phyloP scores from a whole-genome alignment of 1,139 yeast species.

The Debaryomyces robertsiae region DNA sequence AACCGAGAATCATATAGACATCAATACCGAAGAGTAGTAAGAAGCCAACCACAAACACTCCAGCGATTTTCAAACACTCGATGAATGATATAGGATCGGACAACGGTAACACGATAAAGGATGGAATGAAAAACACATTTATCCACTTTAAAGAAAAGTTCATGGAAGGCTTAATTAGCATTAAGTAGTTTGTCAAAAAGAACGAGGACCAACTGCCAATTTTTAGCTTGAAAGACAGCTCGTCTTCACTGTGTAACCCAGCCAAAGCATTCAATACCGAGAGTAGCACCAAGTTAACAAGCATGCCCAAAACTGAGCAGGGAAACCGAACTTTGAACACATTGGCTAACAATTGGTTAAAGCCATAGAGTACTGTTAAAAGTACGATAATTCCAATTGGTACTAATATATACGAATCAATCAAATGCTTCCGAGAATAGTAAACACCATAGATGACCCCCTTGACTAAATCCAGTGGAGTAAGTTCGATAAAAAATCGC shows the following conservation, averaged over 20 bases:
- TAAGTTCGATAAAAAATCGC: conserved; percentile 4
- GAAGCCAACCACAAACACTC: conserved; percentile 69
- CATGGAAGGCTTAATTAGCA: conserved; percentile 60
- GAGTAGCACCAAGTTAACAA: conserved; percentile 56
- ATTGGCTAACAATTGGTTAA: conserved; percentile 53
- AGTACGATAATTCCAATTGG: conserved; percentile 40
- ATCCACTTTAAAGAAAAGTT: conserved; percentile 78
- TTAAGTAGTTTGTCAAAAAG: conserved; percentile 45
- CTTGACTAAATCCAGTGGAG: conserved; percentile 14
- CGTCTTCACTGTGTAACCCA: conserved; percentile 12
- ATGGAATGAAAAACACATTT: conserved; percentile 75
- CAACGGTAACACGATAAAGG: conserved; percentile 71
- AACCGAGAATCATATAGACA: conserved; percentile 38
- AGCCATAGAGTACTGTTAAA: conserved; percentile 58
- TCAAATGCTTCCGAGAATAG: conserved; percentile 33
- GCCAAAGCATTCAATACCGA: conserved; percentile 34
- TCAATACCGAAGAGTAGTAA: conserved; percentile 50
- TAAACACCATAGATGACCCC: conserved; percentile 30
- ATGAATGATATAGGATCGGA: conserved; percentile 62
- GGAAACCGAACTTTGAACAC: conserved; percentile 64
- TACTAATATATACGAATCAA: conserved; percentile 36
- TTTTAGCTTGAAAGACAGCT: conserved; percentile 13
- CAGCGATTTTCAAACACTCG: conserved; percentile 75
- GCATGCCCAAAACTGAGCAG: conserved; percentile 75
- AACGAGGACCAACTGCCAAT: conserved; percentile 34